Evolutionary conservation across 495 filamentous ascomycete genomes (phyloP).

Genomic region (Podospora didyma): DNA sequence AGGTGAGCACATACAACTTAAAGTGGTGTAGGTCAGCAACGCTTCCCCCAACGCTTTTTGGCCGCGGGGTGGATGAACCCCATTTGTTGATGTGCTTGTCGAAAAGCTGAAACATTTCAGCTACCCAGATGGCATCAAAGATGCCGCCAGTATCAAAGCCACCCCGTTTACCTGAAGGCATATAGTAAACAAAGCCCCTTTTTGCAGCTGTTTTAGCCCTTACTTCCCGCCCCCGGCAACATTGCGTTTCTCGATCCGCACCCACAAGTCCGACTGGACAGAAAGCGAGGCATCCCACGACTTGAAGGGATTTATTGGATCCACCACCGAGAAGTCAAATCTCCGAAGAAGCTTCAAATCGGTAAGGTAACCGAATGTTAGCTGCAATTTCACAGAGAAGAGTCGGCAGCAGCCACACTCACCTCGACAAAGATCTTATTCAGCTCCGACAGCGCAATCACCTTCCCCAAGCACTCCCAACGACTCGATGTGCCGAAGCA

Average conservation of each 20-base stretch:
- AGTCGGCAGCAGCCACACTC: slow-evolving; percentile 5
- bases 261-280: slow-evolving; percentile 10
- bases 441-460: slow-evolving; percentile 37
- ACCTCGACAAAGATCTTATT: slow-evolving; percentile 54
- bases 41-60: too few species aligned
- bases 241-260: background rate
- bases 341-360: slow-evolving; percentile 20
- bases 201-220: background rate
- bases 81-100: too few species aligned
- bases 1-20: too few species aligned
- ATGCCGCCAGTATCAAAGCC: too few species aligned
- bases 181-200: too few species aligned
- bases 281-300: slow-evolving; percentile 3
- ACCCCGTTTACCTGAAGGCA: too few species aligned
- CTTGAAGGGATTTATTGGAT: slow-evolving; percentile 37
- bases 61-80: too few species aligned
- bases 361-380: too few species aligned
- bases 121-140: too few species aligned
- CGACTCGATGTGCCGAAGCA: slow-evolving; percentile 27
- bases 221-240: background rate
- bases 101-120: too few species aligned
- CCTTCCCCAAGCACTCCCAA: slow-evolving; percentile 36
- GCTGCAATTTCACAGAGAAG: background rate
- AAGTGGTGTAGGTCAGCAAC: too few species aligned
- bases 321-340: slow-evolving; percentile 43